phyloP scores from a whole-genome alignment of 2,329 filamentous ascomycete species.

The Domatiomyces globalis region DNA sequence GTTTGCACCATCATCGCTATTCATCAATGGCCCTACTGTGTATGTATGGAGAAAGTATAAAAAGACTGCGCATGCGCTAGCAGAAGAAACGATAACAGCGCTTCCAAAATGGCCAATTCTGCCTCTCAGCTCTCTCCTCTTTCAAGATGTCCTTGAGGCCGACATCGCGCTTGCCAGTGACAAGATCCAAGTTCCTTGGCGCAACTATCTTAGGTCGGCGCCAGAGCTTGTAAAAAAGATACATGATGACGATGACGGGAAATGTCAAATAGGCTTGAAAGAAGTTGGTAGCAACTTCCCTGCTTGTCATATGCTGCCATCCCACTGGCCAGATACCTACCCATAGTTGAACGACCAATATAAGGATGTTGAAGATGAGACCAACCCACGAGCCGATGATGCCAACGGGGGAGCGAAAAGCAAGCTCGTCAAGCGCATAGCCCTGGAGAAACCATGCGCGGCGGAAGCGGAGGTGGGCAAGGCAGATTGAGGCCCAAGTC shows the following conservation, averaged over 20 bases:
- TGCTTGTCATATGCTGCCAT: conserved; percentile 10
- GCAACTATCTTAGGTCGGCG: conserved; percentile 55
- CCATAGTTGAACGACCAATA: conserved; percentile 39
- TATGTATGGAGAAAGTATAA: background rate
- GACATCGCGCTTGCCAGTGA: conserved; percentile 71
- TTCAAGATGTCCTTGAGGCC: conserved; percentile 65
- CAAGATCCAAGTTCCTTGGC: conserved; percentile 65
- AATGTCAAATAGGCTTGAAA: conserved; percentile 22
- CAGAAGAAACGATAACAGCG: conserved; percentile 60
- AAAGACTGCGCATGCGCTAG: conserved; percentile 24
- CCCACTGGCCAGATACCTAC: conserved; percentile 19
- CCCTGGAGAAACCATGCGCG: conserved; percentile 44
- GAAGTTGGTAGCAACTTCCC: conserved; percentile 17
- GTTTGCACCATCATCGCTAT: background rate
- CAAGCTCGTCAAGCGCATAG: conserved; percentile 48
- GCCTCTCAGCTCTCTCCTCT: conserved; percentile 64
- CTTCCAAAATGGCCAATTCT: conserved; percentile 63
- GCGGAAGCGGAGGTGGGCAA: conserved; percentile 56
- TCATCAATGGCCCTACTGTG: background rate
- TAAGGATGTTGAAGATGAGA: conserved; percentile 40
- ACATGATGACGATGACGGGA: conserved; percentile 35
- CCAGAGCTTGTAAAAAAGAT: conserved; percentile 60
- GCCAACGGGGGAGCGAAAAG: conserved; percentile 47
- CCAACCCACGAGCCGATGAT: conserved; percentile 50
- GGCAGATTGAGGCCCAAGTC: conserved; percentile 52